These are phyloP conservation scores for Cantharellus cinnabarinus DNA, from an alignment of 768 basidiomycete species.

Conservation along the genomic window DNA sequence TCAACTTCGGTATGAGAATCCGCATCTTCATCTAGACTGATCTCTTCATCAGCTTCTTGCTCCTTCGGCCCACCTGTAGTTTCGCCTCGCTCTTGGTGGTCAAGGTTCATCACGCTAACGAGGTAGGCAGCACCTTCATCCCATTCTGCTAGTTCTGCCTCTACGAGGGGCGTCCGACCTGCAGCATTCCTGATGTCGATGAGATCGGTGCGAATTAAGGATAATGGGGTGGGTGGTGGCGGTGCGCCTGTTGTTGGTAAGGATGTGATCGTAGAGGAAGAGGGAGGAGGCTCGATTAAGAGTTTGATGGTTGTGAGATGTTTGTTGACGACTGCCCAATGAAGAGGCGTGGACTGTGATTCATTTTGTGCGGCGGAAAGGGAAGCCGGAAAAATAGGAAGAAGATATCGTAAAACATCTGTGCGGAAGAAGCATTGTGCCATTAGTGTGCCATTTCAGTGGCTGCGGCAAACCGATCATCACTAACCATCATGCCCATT, in stretches of 20 bases:
- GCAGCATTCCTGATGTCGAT: constrained; percentile 61
- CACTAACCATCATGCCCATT: constrained; percentile 71
- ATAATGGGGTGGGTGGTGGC: constrained; percentile 16
- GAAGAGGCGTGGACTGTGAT: constrained; percentile 64
- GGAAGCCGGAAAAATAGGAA: constrained; percentile 34
- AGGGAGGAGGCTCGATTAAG: constrained; percentile 29
- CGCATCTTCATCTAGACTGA: constrained; percentile 21
- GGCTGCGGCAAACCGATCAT: background rate
- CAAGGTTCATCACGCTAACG: constrained; percentile 61
- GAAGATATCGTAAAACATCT: constrained; percentile 62
- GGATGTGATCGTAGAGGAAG: constrained; percentile 25
- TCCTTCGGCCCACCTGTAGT: background rate
- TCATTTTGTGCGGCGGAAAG: constrained; percentile 43
- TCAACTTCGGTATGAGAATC: constrained; percentile 36
- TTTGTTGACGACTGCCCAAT: constrained; percentile 78
- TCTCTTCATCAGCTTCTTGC: constrained; percentile 14
- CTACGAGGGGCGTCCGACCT: constrained; percentile 57
- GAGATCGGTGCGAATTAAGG: constrained; percentile 32
- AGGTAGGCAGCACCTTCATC: constrained; percentile 72
- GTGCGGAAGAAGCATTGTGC: constrained; percentile 3
- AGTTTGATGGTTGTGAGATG: constrained; percentile 45
- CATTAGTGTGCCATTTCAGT: background rate
- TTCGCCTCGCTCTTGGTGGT: constrained; percentile 19
- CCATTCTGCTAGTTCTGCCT: constrained; percentile 63
- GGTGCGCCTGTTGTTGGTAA: constrained; percentile 3